phyloP scores from a whole-genome alignment of 768 basidiomycete species.

The Suillus hirtellus region DNA sequence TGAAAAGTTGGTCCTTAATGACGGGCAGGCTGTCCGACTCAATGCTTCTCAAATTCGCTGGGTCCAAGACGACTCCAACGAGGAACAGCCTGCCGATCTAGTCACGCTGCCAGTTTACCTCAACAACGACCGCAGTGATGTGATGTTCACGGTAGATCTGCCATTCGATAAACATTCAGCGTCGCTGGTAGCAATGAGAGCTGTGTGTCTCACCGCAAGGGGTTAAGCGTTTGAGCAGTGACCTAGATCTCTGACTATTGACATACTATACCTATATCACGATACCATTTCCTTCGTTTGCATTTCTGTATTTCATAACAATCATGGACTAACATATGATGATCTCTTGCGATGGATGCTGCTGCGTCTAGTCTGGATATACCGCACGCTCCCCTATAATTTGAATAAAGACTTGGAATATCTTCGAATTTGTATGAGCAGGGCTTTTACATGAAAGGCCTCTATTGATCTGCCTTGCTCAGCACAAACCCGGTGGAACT shows the following conservation, averaged over 20 bases:
- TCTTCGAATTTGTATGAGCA: no score
- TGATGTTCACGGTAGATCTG: slow-evolving; percentile 86
- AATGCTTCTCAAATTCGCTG: slow-evolving; percentile 85
- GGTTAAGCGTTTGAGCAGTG: slow-evolving; percentile 47
- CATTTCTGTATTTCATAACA: neutral
- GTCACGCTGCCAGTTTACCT: slow-evolving; percentile 92
- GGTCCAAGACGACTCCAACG: slow-evolving; percentile 56
- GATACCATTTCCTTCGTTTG: neutral
- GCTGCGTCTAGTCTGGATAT: neutral
- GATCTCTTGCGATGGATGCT: neutral
- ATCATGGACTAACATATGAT: neutral
- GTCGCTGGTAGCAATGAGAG: slow-evolving; percentile 79
- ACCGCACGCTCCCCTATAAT: neutral
- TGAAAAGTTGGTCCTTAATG: slow-evolving; percentile 75
- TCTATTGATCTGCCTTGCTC: no score
- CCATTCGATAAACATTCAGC: slow-evolving; percentile 70
- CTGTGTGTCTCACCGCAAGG: slow-evolving; percentile 87
- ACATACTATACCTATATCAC: slow-evolving; percentile 23
- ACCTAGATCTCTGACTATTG: neutral
- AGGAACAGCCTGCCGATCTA: slow-evolving; percentile 19
- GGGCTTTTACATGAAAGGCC: no score
- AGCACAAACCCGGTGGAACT: no score
- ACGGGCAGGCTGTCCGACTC: slow-evolving; percentile 78
- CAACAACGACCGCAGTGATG: slow-evolving; percentile 85
- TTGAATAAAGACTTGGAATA: no score